Conservation (phyloP, 2,329 filamentous ascomycete species). For the Chaetothyriales sp. region DNA sequence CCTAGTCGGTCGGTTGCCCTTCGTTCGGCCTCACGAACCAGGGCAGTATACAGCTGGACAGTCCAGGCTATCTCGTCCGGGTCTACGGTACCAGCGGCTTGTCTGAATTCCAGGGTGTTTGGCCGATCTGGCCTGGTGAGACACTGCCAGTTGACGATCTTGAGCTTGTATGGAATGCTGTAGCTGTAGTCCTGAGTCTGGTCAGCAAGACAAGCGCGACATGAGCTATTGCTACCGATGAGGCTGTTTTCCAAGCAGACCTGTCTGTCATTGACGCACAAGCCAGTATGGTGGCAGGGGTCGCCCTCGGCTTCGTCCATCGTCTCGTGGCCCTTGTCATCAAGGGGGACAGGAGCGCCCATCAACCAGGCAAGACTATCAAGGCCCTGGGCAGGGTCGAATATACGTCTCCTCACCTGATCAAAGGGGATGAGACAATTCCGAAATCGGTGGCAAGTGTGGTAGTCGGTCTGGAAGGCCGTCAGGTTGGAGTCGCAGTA, state of each 20-base stretch:
- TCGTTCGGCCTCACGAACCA: neutral
- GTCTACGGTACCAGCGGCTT: neutral
- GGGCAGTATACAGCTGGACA: neutral
- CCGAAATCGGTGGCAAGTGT: neutral
- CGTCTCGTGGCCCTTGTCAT: neutral
- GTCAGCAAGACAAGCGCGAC: neutral
- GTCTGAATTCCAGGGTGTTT: neutral
- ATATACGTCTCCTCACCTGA: neutral
- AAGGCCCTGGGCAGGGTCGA: neutral
- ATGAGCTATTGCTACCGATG: neutral
- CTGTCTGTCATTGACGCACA: neutral
- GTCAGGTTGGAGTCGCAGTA: neutral
- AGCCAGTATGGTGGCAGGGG: neutral
- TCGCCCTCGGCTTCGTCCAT: neutral
- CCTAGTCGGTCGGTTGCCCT: neutral
- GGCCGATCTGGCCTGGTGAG: neutral
- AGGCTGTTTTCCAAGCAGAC: neutral
- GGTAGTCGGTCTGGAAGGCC: neutral
- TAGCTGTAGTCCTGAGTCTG: neutral
- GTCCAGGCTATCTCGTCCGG: neutral
- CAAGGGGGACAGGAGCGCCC: neutral
- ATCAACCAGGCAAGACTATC: neutral
- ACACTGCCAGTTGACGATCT: neutral
- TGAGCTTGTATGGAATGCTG: neutral
- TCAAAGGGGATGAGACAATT: neutral